phyloP scores from a whole-genome alignment of 2,329 filamentous ascomycete genomes.

The Daldinia eschscholtzii region DNA sequence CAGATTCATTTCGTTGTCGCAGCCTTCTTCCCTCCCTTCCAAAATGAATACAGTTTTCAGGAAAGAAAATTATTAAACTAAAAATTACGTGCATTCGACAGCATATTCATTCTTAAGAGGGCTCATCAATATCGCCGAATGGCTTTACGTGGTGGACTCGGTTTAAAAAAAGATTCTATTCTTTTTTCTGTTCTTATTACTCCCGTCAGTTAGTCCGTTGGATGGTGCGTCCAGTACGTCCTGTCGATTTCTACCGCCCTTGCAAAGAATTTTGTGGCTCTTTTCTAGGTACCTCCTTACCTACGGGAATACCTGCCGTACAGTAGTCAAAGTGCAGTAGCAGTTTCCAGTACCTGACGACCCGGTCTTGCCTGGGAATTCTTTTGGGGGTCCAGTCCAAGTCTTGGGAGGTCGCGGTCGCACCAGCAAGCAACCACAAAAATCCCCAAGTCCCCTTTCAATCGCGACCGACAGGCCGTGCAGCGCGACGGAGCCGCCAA shows the following conservation, averaged over 20 bases:
- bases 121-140: conserved; percentile 3
- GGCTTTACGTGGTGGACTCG: conserved; percentile 33
- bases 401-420: conserved; percentile 33
- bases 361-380: conserved; percentile 14
- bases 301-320: conserved; percentile 12
- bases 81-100: conserved; percentile 22
- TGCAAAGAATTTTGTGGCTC: conserved; percentile 34
- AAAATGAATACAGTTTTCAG: conserved; percentile 26
- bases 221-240: conserved; percentile 1
- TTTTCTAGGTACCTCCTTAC: conserved; percentile 17
- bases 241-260: conserved; percentile 20
- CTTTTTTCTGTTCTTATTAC: conserved; percentile 29
- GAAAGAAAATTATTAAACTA: conserved; percentile 27
- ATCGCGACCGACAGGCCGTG: conserved; percentile 44
- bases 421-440: conserved; percentile 42
- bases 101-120: background rate
- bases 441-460: conserved; percentile 33
- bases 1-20: conserved; percentile 33
- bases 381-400: conserved; percentile 7
- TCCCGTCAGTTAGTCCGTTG: background rate
- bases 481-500: conserved; percentile 46
- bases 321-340: conserved; percentile 14
- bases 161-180: conserved; percentile 23
- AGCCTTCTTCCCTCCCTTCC: conserved; percentile 29
- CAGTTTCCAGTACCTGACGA: conserved; percentile 22